Base-by-base conservation (phyloP, 495 filamentous ascomycete genomes). In the Trichoderma reesei region DNA sequence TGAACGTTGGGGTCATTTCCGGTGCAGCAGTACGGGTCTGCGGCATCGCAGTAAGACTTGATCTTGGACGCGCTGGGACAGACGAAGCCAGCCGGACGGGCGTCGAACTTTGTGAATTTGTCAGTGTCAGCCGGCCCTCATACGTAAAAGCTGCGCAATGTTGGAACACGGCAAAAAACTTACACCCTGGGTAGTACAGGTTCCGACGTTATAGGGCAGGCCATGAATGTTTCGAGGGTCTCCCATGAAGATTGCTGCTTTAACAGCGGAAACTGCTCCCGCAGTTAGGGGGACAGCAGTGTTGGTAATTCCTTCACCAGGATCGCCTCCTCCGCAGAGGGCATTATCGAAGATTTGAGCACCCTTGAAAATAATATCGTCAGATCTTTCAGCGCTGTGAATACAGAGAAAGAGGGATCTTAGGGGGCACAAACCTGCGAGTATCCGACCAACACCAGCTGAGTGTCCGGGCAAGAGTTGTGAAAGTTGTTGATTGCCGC, bases 21-120 rank as follows among this genome's bases (percentile, higher is more conserved):
- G 62, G 80, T 86, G 75, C 84, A 87, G 79, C 85, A 88, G 73
- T 85, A 86, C 0, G 85, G 85, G 68, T 87, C 85, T 1, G 79
- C 64, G 16, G 81, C 72, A 73, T 88, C 85, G 70, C 85, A 88
- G 76, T 87, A 88, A 6, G 81, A 84, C 70, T 87, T 71, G 68
- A 88, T 82, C 67, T 81, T 84, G 65, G 51, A 64, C 14, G 78
- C 83, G 11, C 76, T 75, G 0, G 82, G 76, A 76, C 85, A 86
- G 59, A 66, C 71, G 68, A 83, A 86, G 44, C 83, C 84, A 14
- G 75, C 69, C 0, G 82, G 76, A 34, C 84, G 82, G 61, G 81
- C 76, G 61, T 80, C 83, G 65, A 88, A 87, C 84, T 81, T 41
- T 4, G 3, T 18, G 9, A 48, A 9, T 0, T 5, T 3, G 18